Base-by-base conservation (phyloP, 441 rosid genomes). In the Corymbia calophylla region DNA sequence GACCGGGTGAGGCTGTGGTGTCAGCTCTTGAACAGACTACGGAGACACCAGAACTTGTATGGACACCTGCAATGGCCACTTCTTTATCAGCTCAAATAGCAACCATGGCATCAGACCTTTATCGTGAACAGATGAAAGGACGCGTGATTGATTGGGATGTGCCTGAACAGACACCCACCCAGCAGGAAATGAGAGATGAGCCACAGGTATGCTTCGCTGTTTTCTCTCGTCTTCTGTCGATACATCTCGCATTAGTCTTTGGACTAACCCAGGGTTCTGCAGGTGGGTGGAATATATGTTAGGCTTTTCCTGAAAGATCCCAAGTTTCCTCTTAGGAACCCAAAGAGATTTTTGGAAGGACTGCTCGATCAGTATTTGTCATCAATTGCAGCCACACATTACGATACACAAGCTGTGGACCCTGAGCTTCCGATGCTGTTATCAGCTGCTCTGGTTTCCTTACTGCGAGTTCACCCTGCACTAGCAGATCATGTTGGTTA, bases 31-130 rank as follows among this genome's bases (percentile, higher is more conserved):
- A 98, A 88, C 98, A 95, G 92, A 97, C 99, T 35, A 95, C 99
- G 44, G 99, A 97, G 93, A 98, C 99, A 51, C 99, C 99, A 88
- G 99, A 98, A 94, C 99, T 98, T 91, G 99, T 97, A 87, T 98
- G 99, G 99, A 98, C 99, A 88, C 98, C 99, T 82, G 99, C 99
- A 84, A 98, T 98, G 99, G 99, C 99, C 39, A 96, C 99, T 92
- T 98, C 99, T 88, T 94, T 97, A 92, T 96, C 99, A 88, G 99
- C 99, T 66, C 99, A 98, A 91, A 94, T 98, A 91, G 95, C 98
- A 25, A 97, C 99, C 85, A 96, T 98, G 99, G 98, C 98, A 89
- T 95, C 99, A 70, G 99, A 97, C 56, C 94, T 98, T 91, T 95
- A 95, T 92, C 97, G 95, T 49, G 99, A 97, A 89, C 99, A 98